These are phyloP conservation scores for Morella rubra DNA, from an alignment of 306 rosid species.

Conservation along the genomic window DNA sequence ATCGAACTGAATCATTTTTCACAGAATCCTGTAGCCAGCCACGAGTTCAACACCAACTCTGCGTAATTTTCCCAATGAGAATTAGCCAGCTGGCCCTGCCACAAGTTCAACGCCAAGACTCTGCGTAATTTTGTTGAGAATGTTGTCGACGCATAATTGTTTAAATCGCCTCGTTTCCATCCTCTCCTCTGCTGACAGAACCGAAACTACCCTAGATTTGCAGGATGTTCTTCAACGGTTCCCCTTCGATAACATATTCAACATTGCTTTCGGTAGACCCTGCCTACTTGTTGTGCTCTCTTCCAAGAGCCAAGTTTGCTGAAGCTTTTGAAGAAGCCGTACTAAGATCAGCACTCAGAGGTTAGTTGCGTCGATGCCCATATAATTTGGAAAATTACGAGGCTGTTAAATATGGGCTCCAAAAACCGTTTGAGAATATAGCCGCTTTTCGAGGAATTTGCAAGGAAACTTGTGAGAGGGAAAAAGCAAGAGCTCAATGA, in stretches of 20 bases:
- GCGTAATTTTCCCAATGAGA: slow-evolving; percentile 14
- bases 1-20: no score
- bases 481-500: slow-evolving; percentile 44
- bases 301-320: slow-evolving; percentile 45
- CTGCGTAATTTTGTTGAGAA: slow-evolving; percentile 55
- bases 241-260: slow-evolving; percentile 66
- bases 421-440: slow-evolving; percentile 32
- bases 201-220: slow-evolving; percentile 33
- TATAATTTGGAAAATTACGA: slow-evolving; percentile 44
- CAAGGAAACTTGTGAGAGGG: slow-evolving; percentile 32
- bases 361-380: slow-evolving; percentile 5
- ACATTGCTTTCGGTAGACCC: slow-evolving; percentile 68
- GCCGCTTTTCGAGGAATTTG: slow-evolving; percentile 42
- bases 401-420: slow-evolving; percentile 36
- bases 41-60: slow-evolving; percentile 52
- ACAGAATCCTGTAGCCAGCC: slow-evolving; percentile 1
- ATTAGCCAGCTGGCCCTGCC: slow-evolving; percentile 22
- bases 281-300: slow-evolving; percentile 48
- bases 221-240: slow-evolving; percentile 74
- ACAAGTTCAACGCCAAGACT: slow-evolving; percentile 49
- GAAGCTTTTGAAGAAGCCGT: slow-evolving; percentile 50
- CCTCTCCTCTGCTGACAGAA: slow-evolving; percentile 4
- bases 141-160: slow-evolving; percentile 58
- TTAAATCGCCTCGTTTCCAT: slow-evolving; percentile 49
- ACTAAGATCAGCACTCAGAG: slow-evolving; percentile 40